Evolutionary conservation across 176 grass and related monocot genomes (phyloP), one percentile per base, ranked within the genome.

Genomic region (Chrysopogon serrulatus): DNA sequence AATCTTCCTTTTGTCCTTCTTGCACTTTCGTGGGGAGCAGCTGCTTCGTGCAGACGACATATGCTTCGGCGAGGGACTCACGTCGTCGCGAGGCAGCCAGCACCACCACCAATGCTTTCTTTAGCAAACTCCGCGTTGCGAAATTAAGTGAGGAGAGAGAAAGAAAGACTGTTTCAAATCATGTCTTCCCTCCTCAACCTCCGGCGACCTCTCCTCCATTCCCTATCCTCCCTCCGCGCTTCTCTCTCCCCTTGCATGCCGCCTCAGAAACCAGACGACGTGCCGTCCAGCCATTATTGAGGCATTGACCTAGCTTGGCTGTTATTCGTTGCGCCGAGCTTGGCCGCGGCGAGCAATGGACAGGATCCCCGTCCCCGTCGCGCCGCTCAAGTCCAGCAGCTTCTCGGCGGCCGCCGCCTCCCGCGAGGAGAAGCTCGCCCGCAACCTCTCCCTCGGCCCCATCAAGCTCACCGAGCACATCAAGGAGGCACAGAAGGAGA

Each of bases 391-490:
- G 82, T 95, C 89, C 10, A 98, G 90, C 88, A 98, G 96, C 78
- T 98, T 98, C 85, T 94, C 94, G 23, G 79, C 89, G 66, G 71
- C 79, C 14, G 71, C 79, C 14, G 79, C 77, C 43, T 18, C 24
- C 73, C 89, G 93, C 32, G 89, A 95, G 63, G 96, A 98, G 68
- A 95, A 91, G 82, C 92, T 85, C 76, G 85, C 90, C 59, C 96
- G 96, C 53, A 98, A 95, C 79, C 91, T 98, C 82, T 98, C 96
- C 34, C 88, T 98, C 23, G 91, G 91, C 66, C 59, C 89, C 85
- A 90, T 98, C 76, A 93, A 89, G 86, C 59, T 98, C 34, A 75
- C 63, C 45, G 79, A 74, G 40, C 48, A 80, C 23, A 79, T 21
- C 62, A 85, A 84, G 45, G 85, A 86, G 34, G 82, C 78, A 0